These are phyloP conservation scores for Cenchrus americanus DNA, from an alignment of 176 grass and related monocot genomes.

Conservation along the genomic window DNA sequence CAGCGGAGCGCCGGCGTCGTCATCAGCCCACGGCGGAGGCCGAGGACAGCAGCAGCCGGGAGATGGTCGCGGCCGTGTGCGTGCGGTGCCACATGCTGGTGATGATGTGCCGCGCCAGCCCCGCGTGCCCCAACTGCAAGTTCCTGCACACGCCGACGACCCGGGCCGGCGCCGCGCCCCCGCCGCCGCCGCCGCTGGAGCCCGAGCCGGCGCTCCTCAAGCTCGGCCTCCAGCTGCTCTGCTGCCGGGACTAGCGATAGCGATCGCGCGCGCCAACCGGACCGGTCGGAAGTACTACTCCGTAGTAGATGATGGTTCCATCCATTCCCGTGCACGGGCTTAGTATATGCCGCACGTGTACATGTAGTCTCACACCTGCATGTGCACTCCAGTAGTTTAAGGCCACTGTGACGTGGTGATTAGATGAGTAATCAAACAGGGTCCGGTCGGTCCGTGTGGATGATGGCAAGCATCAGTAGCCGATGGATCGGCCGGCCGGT, in stretches of 20 bases:
- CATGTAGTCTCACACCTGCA: neutral
- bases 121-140: conserved; percentile 97
- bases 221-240: conserved; percentile 67
- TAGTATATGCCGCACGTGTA: neutral
- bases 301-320: conserved; percentile 15
- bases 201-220: conserved; percentile 51
- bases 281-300: too few relatives aligned
- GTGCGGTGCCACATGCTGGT: conserved; percentile 86
- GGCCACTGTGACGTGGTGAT: conserved; percentile 19
- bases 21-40: neutral
- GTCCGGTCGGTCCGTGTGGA: neutral
- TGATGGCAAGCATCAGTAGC: neutral
- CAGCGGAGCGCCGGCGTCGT: neutral
- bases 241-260: conserved; percentile 68
- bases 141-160: conserved; percentile 60
- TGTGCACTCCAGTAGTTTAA: conserved; percentile 9
- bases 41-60: conserved; percentile 19
- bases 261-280: neutral
- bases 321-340: neutral
- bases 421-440: conserved; percentile 23
- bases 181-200: neutral
- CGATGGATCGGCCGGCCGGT: neutral
- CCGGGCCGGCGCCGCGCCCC: conserved; percentile 1
- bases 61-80: conserved; percentile 94
- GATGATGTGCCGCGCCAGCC: conserved; percentile 78